Conservation (phyloP, 1,284 basidiomycete genomes). For the Malassezia sympodialis region DNA sequence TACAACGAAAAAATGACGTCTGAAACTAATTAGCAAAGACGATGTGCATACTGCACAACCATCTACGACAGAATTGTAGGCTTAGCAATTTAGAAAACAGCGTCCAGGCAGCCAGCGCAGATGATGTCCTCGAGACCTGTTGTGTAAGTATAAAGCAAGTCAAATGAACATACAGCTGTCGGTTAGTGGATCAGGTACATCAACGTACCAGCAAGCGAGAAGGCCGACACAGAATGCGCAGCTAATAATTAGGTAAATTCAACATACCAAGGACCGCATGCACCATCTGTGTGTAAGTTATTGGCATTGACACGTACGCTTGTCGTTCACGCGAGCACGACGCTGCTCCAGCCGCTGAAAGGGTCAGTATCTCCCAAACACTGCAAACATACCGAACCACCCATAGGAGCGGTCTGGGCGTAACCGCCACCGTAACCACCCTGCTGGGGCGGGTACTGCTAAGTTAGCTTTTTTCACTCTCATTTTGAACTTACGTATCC, state of each 20-base stretch:
- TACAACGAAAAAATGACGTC: background rate
- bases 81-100: slow-evolving; percentile 10
- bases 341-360: slow-evolving; percentile 8
- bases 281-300: slow-evolving; percentile 12
- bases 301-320: slow-evolving; percentile 11
- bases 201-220: slow-evolving; percentile 18
- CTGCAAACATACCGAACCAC: slow-evolving; percentile 9
- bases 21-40: background rate
- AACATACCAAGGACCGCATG: slow-evolving; percentile 18
- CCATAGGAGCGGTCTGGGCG: slow-evolving; percentile 12
- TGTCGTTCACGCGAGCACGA: slow-evolving; percentile 13
- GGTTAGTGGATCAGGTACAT: background rate
- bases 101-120: slow-evolving; percentile 19
- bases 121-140: slow-evolving; percentile 19
- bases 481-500: slow-evolving; percentile 11
- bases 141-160: background rate
- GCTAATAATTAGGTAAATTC: slow-evolving; percentile 3
- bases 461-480: background rate
- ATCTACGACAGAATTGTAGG: background rate
- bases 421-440: slow-evolving; percentile 14
- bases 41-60: background rate
- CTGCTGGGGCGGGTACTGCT: slow-evolving; percentile 16
- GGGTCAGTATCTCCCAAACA: background rate
- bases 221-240: slow-evolving; percentile 15
- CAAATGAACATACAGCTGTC: slow-evolving; percentile 1